Percentiles rank a stretch among this genome's conserved stretches.
Evolutionary conservation across 768 basidiomycete genomes (phyloP).

Genomic region (Termitomyces sp.): DNA sequence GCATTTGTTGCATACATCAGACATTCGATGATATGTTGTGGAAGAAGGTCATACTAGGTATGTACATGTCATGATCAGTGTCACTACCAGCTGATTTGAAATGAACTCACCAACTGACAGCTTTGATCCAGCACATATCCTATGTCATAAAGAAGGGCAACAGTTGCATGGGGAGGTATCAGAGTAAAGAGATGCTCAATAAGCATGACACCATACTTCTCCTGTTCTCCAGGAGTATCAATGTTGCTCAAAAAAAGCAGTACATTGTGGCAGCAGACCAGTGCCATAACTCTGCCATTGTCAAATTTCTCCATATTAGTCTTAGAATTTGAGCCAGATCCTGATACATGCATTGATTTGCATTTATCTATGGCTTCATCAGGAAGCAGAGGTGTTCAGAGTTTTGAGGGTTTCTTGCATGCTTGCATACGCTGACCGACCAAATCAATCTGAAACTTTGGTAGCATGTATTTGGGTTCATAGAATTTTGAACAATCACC

Average conservation of each 20-base stretch:
- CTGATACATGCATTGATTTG: slow-evolving; percentile 31
- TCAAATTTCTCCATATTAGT: slow-evolving; percentile 25
- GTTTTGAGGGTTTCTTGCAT: slow-evolving; percentile 17
- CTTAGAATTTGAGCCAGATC: slow-evolving; percentile 21
- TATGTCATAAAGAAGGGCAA: too few relatives aligned
- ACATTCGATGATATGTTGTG: too few relatives aligned
- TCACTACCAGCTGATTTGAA: too few relatives aligned
- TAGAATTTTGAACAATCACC: slow-evolving; percentile 34
- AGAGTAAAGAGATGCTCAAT: slow-evolving; percentile 19
- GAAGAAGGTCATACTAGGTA: too few relatives aligned
- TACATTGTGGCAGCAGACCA: slow-evolving; percentile 37
- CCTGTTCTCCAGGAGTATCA: slow-evolving; percentile 35
- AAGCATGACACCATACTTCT: slow-evolving; percentile 35
- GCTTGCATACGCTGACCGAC: slow-evolving; percentile 28
- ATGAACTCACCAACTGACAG: too few relatives aligned
- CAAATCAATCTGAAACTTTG: slow-evolving; percentile 30
- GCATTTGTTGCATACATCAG: background rate
- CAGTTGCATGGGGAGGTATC: too few relatives aligned
- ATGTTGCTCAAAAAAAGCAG: slow-evolving; percentile 39
- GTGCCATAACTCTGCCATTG: slow-evolving; percentile 34
- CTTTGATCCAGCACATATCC: too few relatives aligned
- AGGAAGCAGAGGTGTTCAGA: slow-evolving; percentile 19
- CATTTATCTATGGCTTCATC: slow-evolving; percentile 35
- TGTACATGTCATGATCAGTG: too few relatives aligned
- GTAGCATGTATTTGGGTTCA: slow-evolving; percentile 30